Conservation (phyloP, 805 yeast genomes). For the Cyberlindnera americana region DNA sequence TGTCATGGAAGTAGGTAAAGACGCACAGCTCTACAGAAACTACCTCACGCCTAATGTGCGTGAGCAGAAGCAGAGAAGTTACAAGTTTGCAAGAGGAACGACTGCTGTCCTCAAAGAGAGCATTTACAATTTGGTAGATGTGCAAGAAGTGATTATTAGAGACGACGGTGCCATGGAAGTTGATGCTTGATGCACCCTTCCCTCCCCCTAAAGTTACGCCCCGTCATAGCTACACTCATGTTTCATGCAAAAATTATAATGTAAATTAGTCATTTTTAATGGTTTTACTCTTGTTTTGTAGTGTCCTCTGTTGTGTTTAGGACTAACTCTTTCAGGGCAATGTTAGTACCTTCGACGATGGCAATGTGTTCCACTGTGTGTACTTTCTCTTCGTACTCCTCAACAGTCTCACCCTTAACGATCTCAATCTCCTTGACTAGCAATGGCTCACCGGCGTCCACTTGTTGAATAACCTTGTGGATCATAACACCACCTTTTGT, state of each 20-base stretch:
- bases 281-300: background rate
- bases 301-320: constrained; percentile 1
- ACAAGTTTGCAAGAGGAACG: constrained; percentile 90
- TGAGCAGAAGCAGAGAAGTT: constrained; percentile 73
- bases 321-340: constrained; percentile 41
- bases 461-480: constrained; percentile 93
- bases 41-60: constrained; percentile 89
- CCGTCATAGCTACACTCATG: background rate
- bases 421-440: constrained; percentile 76
- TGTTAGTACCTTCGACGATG: constrained; percentile 85
- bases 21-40: constrained; percentile 81
- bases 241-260: background rate
- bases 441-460: constrained; percentile 89
- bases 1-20: constrained; percentile 92
- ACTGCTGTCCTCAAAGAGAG: constrained; percentile 77
- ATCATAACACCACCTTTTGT: constrained; percentile 91
- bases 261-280: constrained; percentile 1
- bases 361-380: constrained; percentile 85
- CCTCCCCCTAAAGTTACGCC: background rate
- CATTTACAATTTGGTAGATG: constrained; percentile 61
- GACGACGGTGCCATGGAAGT: constrained; percentile 34
- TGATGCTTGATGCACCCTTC: constrained; percentile 7
- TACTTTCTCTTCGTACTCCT: constrained; percentile 76
- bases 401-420: constrained; percentile 68
- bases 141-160: constrained; percentile 55